Evolutionary conservation across 495 filamentous ascomycete genomes (phyloP).

Genomic region (Baudoinia panamericana): DNA sequence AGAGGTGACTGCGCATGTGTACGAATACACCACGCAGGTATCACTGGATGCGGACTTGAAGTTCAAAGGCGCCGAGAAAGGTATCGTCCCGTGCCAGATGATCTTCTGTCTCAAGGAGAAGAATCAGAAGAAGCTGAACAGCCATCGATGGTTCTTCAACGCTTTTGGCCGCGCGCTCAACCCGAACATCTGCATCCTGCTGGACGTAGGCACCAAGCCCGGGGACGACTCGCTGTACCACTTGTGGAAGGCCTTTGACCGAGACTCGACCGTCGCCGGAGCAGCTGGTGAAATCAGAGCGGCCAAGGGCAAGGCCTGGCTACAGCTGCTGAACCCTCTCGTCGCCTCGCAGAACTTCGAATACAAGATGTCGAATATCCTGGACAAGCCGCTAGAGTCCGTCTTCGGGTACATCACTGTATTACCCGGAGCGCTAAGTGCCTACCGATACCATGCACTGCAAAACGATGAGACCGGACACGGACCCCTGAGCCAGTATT

Average conservation of each 20-base stretch:
- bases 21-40: slow-evolving; percentile 98
- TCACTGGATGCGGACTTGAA: slow-evolving; percentile 88
- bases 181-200: slow-evolving; percentile 90
- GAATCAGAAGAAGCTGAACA: slow-evolving; percentile 96
- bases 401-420: slow-evolving; percentile 99
- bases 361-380: slow-evolving; percentile 99
- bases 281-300: slow-evolving; percentile 96
- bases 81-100: slow-evolving; percentile 96
- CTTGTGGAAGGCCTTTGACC: slow-evolving; percentile 97
- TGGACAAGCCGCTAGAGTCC: slow-evolving; percentile 93
- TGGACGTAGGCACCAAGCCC: slow-evolving; percentile 90
- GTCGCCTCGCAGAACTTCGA: slow-evolving; percentile 98
- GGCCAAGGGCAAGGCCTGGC: slow-evolving; percentile 51
- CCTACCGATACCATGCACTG: slow-evolving; percentile 90
- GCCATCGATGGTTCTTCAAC: slow-evolving; percentile 99
- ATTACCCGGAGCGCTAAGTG: slow-evolving; percentile 82
- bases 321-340: slow-evolving; percentile 81
- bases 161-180: slow-evolving; percentile 86
- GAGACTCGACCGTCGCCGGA: slow-evolving; percentile 89
- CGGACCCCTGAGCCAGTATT: slow-evolving; percentile 93
- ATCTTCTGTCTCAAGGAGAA: slow-evolving; percentile 98
- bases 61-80: slow-evolving; percentile 98
- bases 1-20: slow-evolving; percentile 78
- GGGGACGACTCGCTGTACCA: slow-evolving; percentile 83
- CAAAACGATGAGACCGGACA: slow-evolving; percentile 95